phyloP scores from a whole-genome alignment of 148 eudicot genomes.

The Rhododendron henanense region DNA sequence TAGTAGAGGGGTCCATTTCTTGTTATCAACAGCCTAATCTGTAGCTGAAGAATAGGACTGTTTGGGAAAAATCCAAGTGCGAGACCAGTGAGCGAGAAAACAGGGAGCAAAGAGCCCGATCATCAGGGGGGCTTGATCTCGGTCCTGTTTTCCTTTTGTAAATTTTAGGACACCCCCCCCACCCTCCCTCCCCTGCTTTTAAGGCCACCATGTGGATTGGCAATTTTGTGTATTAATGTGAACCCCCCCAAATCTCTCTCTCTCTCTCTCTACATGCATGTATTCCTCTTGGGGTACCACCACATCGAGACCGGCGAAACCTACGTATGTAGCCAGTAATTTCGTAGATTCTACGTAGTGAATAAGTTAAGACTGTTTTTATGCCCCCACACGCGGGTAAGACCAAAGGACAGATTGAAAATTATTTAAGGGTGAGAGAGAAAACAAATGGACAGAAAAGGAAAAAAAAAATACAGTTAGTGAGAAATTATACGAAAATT shows the following conservation, averaged over 20 bases:
- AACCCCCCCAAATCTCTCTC: not conserved
- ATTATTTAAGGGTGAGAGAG: not conserved
- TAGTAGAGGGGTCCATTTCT: not conserved
- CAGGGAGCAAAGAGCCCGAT: constrained; percentile 7
- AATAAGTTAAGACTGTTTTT: not conserved
- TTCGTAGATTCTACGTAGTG: constrained; percentile 11
- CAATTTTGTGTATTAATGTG: not conserved
- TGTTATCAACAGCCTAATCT: not conserved
- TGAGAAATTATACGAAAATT: no score
- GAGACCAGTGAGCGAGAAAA: constrained; percentile 13
- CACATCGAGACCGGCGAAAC: constrained; percentile 14
- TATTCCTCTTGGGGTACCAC: constrained; percentile 7
- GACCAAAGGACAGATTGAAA: not conserved
- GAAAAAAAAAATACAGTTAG: no score
- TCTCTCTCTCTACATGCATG: not conserved
- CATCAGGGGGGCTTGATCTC: not conserved
- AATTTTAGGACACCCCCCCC: not conserved
- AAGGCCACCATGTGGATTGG: not conserved
- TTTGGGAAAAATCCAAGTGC: not conserved
- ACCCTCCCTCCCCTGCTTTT: constrained; percentile 1
- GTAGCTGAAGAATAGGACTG: not conserved
- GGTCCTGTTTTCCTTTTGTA: not conserved
- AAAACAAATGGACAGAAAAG: not conserved
- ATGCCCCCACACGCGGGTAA: not conserved
- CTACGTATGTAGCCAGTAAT: not conserved